Evolutionary conservation across 495 filamentous ascomycete species (phyloP), one percentile per base, ranked within the genome.

Genomic region (Hypoxylon cercidicola): DNA sequence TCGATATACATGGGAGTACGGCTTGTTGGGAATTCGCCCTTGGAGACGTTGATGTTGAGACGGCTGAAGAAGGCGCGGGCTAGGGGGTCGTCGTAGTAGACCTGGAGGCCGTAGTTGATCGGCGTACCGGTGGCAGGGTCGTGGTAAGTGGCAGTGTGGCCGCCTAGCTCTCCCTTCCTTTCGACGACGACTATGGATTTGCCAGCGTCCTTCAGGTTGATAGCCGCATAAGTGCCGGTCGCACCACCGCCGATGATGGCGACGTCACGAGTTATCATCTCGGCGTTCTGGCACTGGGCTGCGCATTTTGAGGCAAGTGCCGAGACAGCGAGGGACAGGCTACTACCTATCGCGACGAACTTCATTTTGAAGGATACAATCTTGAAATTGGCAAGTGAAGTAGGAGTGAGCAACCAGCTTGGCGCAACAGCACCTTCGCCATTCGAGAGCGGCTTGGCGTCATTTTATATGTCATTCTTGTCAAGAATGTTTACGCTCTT

Each of bases 201-300:
- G n/a, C 74, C 73, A 44, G 64, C 28, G 37, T 83, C 74, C 19
- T 72, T 74, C 1, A 85, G 73, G 12, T 72, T 64, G 13, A 84
- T 73, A 3, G 83, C 81, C 13, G 81, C 73, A 59, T 82, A 82
- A 0, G 78, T 83, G 11, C 82, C 83, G 9, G 75, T 61, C 0
- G 80, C 65, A 11, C 83, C 83, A 30, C 83, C 82, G 7, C 81
- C 83, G 21, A 84, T 74, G 49, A 84, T 77, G 37, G 64, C 73
- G 13, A 84, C 74, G 60, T 84, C 79, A 15, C 61, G 66, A 40
- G 54, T 69, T 28, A 68, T 62, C 19, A 62, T 48, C 43, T 68
- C 64, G 21, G 59, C 59, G 4, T 34, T 41, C 23, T 32, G 35
- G 44, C 54, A 62, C 25, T 43, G 48, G 12, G 54, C 59, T 0